These are phyloP conservation scores for Diaporthe sp. DNA, from an alignment of 2,329 filamentous ascomycete genomes.

Conservation along the genomic window DNA sequence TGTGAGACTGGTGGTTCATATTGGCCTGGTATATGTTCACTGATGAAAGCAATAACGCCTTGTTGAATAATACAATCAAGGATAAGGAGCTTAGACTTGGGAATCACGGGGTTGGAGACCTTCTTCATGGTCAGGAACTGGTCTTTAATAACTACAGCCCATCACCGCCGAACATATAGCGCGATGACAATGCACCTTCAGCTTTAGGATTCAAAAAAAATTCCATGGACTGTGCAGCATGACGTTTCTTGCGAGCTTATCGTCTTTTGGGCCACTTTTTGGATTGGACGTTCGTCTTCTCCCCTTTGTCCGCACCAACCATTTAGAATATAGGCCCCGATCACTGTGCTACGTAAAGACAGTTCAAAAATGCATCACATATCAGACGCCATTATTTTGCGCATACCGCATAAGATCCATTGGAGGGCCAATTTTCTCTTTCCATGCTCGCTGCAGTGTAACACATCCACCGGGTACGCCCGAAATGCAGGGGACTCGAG, in stretches of 20 bases:
- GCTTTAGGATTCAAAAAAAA: background rate
- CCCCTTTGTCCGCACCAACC: background rate
- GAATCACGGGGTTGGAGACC: background rate
- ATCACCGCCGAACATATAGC: background rate
- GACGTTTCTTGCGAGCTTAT: background rate
- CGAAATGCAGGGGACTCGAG: background rate
- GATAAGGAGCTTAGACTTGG: background rate
- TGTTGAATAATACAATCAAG: background rate
- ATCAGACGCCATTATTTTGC: background rate
- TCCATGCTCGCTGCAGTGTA: background rate
- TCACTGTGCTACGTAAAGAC: too few species aligned
- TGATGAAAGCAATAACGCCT: background rate
- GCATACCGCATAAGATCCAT: background rate
- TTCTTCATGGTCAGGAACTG: too few species aligned
- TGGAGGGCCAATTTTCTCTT: slow-evolving; percentile 22
- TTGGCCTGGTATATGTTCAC: background rate
- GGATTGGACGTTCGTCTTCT: background rate
- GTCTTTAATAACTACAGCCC: background rate
- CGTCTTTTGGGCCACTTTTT: background rate
- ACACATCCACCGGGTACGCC: background rate
- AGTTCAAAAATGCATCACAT: background rate
- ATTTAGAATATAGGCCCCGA: background rate
- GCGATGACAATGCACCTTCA: background rate
- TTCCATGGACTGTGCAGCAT: background rate
- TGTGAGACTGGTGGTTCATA: background rate